Base-by-base conservation (phyloP, 2,329 filamentous ascomycete species). In the Fusarium praegraminearum region DNA sequence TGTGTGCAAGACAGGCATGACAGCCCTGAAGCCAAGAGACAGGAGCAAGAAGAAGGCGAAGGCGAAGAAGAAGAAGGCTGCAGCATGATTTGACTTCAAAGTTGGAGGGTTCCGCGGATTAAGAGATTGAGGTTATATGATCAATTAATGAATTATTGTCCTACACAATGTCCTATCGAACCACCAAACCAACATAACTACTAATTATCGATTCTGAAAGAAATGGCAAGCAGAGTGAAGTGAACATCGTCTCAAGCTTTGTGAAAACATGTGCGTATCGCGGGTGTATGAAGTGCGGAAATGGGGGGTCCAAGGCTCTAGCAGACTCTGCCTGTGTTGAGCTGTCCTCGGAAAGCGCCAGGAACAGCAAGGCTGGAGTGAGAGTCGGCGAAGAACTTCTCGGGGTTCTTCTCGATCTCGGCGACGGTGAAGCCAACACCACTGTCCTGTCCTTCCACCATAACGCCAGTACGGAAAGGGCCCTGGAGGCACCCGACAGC, bases 11-110 rank as follows among this genome's bases (percentile, higher is more conserved):
- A 83, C 86, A 0, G 93, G 94, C 8, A 98, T 98, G 94, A 86
- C 87, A 50, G 90, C 91, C 10, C 78, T 99, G 81, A 98, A 97
- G 88, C 97, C 97, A 78, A 87, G 96, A 73, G 95, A 98, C 81
- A 88, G 94, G 76, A 97, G 91, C 80, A 95, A 93, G 86, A 90
- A 90, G 83, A 93, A 92, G 78, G 90, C 91, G 73, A 92, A 91
- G 78, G 93, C 91, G 69, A 93, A 91, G 83, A 88, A 85, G 82
- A 92, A 90, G 83, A 90, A 87, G 80, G 60, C 71, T 36, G 28
- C 71, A 10, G 58, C 64, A 54, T 75, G 56, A 69, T n/a, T 12
- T n/a, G 16, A 28, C 36, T 46, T 28, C 38, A 44, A n/a, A 26
- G 9, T 46, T 49, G 10, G 32, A 35, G 16, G 9, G 18, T 57